phyloP scores from a whole-genome alignment of 2,329 filamentous ascomycete species.

The Verticillium nubilum region DNA sequence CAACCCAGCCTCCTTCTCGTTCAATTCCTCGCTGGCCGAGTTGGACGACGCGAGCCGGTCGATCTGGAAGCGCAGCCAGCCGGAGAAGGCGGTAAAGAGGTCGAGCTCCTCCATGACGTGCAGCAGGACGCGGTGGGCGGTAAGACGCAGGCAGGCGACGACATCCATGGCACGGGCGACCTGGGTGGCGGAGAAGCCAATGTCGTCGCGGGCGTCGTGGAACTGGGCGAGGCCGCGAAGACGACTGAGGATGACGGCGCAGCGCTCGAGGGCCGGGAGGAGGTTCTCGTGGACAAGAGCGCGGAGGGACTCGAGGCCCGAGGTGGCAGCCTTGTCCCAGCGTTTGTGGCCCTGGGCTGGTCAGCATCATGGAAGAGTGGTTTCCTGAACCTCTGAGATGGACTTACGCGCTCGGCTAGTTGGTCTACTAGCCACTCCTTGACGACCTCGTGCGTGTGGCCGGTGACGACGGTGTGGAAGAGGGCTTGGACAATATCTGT shows the following conservation, averaged over 20 bases:
- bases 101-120: constrained; percentile 70
- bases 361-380: constrained; percentile 8
- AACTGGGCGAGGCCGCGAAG: constrained; percentile 80
- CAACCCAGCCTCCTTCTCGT: constrained; percentile 71
- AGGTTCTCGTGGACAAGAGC: constrained; percentile 81
- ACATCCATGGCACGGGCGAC: constrained; percentile 64
- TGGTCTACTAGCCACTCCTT: constrained; percentile 87
- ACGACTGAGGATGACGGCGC: constrained; percentile 73
- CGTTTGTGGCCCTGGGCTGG: constrained; percentile 72
- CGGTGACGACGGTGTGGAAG: constrained; percentile 80
- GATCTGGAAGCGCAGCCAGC: constrained; percentile 80
- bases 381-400: too few species aligned
- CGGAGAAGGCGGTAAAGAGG: constrained; percentile 72
- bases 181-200: constrained; percentile 60
- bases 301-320: constrained; percentile 72
- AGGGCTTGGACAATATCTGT: constrained; percentile 66
- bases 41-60: constrained; percentile 64
- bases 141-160: constrained; percentile 67
- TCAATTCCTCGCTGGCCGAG: constrained; percentile 61
- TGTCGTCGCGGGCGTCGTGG: constrained; percentile 59
- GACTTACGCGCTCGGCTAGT: constrained; percentile 66
- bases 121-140: constrained; percentile 67
- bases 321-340: constrained; percentile 84
- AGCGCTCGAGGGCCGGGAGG: constrained; percentile 80
- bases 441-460: constrained; percentile 68